These are phyloP conservation scores for Tetrastigma voinierianum DNA, from an alignment of 164 flowering plant species.

Conservation along the genomic window DNA sequence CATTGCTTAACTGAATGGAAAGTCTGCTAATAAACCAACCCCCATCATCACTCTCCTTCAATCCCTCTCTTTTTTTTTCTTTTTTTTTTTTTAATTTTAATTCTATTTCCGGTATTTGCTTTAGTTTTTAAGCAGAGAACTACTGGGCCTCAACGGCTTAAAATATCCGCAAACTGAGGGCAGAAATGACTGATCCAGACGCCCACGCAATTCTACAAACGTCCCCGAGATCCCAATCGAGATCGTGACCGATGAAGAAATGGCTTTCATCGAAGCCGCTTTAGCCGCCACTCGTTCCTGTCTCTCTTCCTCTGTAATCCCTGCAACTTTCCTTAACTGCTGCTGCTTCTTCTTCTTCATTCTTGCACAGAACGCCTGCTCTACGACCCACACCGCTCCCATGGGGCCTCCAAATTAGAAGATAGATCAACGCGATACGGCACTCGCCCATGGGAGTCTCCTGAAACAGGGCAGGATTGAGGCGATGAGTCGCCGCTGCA, in stretches of 20 bases:
- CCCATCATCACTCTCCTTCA: no score
- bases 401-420: slow-evolving; percentile 28
- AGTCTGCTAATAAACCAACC: no score
- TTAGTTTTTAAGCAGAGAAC: no score
- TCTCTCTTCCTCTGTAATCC: slow-evolving; percentile 9
- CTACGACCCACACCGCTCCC: slow-evolving; percentile 30
- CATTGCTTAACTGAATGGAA: no score
- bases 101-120: no score
- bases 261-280: slow-evolving; percentile 80
- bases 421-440: no score
- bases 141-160: slow-evolving; percentile 17
- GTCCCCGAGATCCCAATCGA: slow-evolving; percentile 53
- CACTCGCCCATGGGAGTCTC: slow-evolving; percentile 8
- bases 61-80: rapidly evolving
- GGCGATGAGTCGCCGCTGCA: slow-evolving; percentile 43
- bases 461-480: slow-evolving; percentile 41
- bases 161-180: neutral
- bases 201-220: neutral
- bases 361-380: slow-evolving; percentile 27
- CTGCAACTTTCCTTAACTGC: slow-evolving; percentile 18
- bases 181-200: slow-evolving; percentile 28
- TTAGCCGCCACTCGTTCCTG: slow-evolving; percentile 35
- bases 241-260: slow-evolving; percentile 78
- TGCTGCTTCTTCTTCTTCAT: slow-evolving; percentile 5
- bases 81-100: no score